These are phyloP conservation scores for Canna indica DNA, from an alignment of 176 grass and related monocot genomes.

Conservation along the genomic window DNA sequence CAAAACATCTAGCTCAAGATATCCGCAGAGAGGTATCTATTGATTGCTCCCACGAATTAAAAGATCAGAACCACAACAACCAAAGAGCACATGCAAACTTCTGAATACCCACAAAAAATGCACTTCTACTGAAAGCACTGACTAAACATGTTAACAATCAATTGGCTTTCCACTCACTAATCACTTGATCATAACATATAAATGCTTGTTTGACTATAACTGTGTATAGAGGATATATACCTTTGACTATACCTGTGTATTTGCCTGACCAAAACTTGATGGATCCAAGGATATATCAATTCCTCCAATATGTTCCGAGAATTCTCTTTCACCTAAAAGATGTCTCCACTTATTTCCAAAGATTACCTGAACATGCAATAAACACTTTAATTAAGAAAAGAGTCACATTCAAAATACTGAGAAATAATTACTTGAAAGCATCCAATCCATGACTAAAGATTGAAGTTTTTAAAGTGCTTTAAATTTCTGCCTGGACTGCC, in stretches of 20 bases:
- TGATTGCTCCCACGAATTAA: too few relatives aligned
- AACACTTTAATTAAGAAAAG: not conserved
- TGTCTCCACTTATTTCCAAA: slow-evolving; percentile 95
- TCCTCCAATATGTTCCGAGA: slow-evolving; percentile 92
- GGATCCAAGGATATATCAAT: slow-evolving; percentile 87
- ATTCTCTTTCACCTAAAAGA: slow-evolving; percentile 69
- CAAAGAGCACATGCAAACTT: not conserved
- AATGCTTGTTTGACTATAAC: too few relatives aligned
- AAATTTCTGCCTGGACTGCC: not conserved
- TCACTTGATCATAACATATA: not conserved
- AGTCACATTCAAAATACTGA: not conserved
- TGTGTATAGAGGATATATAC: not conserved
- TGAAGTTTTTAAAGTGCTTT: not conserved
- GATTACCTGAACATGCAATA: slow-evolving; percentile 43
- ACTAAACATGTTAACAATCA: not conserved
- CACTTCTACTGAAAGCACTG: not conserved
- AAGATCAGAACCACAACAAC: not conserved
- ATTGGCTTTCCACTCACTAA: not conserved
- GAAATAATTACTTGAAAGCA: not conserved
- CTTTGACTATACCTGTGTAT: slow-evolving; percentile 56
- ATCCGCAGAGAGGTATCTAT: too few relatives aligned
- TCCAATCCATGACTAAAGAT: not conserved
- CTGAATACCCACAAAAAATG: not conserved
- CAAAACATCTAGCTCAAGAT: too few relatives aligned
- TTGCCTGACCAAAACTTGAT: slow-evolving; percentile 84